A percentile compares a stretch with the other conserved stretches of the same genome.
phyloP scores from a whole-genome alignment of 140 eudicot species.

The Flaveria floridana region DNA sequence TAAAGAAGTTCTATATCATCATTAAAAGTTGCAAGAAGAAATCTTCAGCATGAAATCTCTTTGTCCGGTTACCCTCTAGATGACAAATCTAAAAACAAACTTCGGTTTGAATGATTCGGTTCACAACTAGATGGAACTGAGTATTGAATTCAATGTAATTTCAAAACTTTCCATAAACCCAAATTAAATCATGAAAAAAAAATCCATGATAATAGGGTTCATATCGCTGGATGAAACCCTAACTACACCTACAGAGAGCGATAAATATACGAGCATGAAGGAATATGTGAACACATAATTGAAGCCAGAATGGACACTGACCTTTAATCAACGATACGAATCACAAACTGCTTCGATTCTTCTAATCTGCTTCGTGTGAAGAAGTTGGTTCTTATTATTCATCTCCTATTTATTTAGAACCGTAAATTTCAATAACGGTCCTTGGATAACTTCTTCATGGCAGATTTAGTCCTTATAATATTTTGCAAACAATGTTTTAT shows the following conservation, averaged over 20 bases:
- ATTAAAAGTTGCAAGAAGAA: not conserved
- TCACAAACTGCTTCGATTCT: not conserved
- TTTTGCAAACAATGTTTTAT: not conserved
- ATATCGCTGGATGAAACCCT: not conserved
- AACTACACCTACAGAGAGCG: not conserved
- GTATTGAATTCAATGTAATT: not conserved
- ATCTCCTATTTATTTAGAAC: not conserved
- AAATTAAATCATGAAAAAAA: not conserved
- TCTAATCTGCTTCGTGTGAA: constrained; percentile 6
- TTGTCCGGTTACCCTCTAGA: not conserved
- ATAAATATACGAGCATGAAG: not conserved
- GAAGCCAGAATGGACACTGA: not conserved
- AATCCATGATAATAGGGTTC: not conserved
- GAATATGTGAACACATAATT: not conserved
- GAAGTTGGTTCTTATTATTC: not conserved
- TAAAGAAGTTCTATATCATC: too few relatives aligned
- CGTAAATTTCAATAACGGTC: not conserved
- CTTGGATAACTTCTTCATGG: not conserved
- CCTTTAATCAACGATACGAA: constrained; percentile 7
- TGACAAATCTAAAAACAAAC: not conserved
- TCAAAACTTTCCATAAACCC: not conserved
- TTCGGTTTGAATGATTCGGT: not conserved
- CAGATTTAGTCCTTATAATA: not conserved
- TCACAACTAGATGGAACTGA: not conserved
- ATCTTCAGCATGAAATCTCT: too few relatives aligned